phyloP scores from a whole-genome alignment of 768 basidiomycete genomes.

The Xerocomus spinulosus region DNA sequence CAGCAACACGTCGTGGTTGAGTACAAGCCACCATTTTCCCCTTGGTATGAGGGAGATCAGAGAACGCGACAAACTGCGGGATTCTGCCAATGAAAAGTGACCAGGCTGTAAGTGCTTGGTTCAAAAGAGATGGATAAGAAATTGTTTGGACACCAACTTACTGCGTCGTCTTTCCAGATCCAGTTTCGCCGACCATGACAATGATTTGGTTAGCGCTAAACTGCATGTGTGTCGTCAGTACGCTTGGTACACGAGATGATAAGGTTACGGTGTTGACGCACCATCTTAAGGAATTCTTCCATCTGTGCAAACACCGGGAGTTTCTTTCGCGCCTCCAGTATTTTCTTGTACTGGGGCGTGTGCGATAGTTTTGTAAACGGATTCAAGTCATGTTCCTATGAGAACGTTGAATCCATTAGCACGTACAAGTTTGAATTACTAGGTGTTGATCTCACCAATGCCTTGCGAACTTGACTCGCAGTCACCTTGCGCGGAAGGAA shows the following conservation, averaged over 20 bases:
- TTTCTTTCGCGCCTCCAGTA: constrained; percentile 78
- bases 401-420: not conserved
- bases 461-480: constrained; percentile 59
- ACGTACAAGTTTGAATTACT: not conserved
- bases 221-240: constrained; percentile 4
- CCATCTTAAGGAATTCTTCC: constrained; percentile 88
- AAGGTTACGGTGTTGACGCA: constrained; percentile 38
- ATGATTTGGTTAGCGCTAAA: constrained; percentile 64
- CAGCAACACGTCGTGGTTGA: constrained; percentile 92
- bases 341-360: constrained; percentile 78
- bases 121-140: constrained; percentile 19
- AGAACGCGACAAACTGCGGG: constrained; percentile 93
- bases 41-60: constrained; percentile 85
- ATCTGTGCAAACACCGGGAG: constrained; percentile 91
- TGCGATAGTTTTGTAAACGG: constrained; percentile 84
- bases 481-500: constrained; percentile 67
- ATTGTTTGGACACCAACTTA: constrained; percentile 37
- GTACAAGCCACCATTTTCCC: constrained; percentile 95
- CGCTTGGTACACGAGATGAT: not conserved
- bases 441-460: constrained; percentile 51
- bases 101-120: constrained; percentile 25
- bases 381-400: constrained; percentile 73
- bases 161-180: constrained; percentile 98
- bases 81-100: constrained; percentile 54
- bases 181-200: constrained; percentile 85